phyloP scores from a whole-genome alignment of 768 basidiomycete species.

The Auricularia cornea region DNA sequence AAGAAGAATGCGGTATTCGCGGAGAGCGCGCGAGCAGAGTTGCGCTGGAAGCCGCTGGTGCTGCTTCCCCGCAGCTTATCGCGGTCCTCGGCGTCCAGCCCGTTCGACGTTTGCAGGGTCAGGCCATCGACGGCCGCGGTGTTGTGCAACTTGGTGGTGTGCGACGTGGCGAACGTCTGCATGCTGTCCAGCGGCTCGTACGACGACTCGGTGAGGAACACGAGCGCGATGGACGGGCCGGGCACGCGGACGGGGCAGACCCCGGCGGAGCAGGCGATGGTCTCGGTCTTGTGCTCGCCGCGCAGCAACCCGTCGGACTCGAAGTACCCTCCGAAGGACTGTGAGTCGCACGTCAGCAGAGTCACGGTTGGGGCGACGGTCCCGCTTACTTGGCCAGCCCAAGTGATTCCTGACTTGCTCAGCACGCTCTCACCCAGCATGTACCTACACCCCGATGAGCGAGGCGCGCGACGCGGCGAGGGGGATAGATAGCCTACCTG shows the following conservation, averaged over 20 bases:
- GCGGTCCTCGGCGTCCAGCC: conserved; percentile 11
- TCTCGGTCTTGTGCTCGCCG: conserved; percentile 13
- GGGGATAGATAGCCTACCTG: conserved; percentile 32
- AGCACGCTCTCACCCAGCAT: conserved; percentile 37
- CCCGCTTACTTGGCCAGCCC: conserved; percentile 55
- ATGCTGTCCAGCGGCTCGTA: conserved; percentile 3
- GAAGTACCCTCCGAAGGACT: conserved; percentile 23
- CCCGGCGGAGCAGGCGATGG: conserved; percentile 17
- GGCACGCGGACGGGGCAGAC: conserved; percentile 20
- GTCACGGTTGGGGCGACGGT: not conserved
- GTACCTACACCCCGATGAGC: conserved; percentile 34
- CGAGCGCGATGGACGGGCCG: conserved; percentile 21
- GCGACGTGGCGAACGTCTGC: conserved; percentile 18
- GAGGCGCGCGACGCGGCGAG: not conserved
- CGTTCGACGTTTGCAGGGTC: conserved; percentile 33
- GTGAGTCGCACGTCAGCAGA: not conserved
- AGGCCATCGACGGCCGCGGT: conserved; percentile 28
- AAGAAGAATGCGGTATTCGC: too few species aligned
- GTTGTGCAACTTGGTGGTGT: conserved; percentile 9
- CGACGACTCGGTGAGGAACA: conserved; percentile 14
- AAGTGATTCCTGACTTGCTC: conserved; percentile 58
- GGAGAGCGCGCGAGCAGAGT: too few species aligned
- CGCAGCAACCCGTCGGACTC: conserved; percentile 33
- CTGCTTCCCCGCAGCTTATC: too few species aligned
- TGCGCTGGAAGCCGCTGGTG: too few species aligned